phyloP scores from a whole-genome alignment of 805 yeast genomes.

The Suhomyces vadensis region DNA sequence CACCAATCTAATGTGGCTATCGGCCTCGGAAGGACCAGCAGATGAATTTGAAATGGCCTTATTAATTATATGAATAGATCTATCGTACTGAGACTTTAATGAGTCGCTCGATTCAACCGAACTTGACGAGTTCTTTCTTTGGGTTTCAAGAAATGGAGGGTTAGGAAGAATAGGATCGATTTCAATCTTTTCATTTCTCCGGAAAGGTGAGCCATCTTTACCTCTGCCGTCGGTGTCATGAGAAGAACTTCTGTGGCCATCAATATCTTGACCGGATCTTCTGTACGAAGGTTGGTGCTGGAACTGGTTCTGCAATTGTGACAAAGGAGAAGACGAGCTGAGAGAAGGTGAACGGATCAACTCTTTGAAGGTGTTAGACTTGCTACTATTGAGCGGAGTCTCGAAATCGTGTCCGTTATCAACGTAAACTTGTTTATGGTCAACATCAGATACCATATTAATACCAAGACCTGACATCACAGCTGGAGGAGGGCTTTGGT shows the following conservation, averaged over 20 bases:
- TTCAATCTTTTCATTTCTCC: background rate
- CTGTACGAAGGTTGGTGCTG: constrained; percentile 5
- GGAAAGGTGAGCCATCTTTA: background rate
- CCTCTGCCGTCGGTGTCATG: background rate
- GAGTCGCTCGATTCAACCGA: constrained; percentile 11
- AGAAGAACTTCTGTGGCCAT: constrained; percentile 1
- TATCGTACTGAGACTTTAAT: constrained; percentile 6
- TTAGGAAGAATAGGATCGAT: constrained; percentile 5
- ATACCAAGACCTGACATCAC: constrained; percentile 37
- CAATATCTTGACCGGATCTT: background rate
- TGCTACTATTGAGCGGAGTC: constrained; percentile 11
- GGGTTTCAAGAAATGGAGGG: constrained; percentile 5
- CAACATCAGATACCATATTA: constrained; percentile 20
- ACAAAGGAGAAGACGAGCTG: constrained; percentile 15
- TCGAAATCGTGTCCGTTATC: constrained; percentile 5
- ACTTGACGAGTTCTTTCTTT: constrained; percentile 4
- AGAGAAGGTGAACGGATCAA: constrained; percentile 14
- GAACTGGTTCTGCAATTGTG: constrained; percentile 17
- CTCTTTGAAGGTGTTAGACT: constrained; percentile 15
- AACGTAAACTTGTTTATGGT: constrained; percentile 10
- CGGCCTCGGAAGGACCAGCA: constrained; percentile 1
- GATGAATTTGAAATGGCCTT: constrained; percentile 15
- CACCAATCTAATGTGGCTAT: constrained; percentile 3
- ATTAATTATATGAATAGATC: constrained; percentile 13
- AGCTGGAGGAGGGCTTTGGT: constrained; percentile 13